Conservation (phyloP, 2,329 filamentous ascomycete genomes). For the Aspergillus quadrilineatus region DNA sequence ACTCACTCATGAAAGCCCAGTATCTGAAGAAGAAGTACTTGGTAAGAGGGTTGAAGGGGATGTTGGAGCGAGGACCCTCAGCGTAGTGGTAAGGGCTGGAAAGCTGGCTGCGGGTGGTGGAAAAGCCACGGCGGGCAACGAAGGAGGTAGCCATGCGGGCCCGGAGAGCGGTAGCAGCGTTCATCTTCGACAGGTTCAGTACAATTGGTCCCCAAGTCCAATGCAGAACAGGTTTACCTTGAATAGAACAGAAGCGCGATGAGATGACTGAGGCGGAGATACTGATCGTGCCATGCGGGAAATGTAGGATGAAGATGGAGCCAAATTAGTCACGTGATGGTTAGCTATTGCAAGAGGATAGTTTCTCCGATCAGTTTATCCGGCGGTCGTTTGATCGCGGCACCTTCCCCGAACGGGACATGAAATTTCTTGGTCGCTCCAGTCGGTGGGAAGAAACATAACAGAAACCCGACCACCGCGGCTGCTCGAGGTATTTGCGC, state of each 20-base stretch:
- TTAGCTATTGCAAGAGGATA: constrained; percentile 8
- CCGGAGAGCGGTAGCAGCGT: constrained; percentile 66
- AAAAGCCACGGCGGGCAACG: constrained; percentile 89
- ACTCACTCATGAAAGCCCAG: constrained; percentile 74
- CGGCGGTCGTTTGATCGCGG: constrained; percentile 18
- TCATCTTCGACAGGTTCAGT: constrained; percentile 66
- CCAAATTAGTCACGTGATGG: constrained; percentile 17
- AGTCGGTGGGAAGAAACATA: constrained; percentile 19
- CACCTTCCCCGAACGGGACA: constrained; percentile 28
- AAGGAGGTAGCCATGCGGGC: constrained; percentile 62
- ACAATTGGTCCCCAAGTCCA: constrained; percentile 24
- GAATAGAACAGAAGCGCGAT: constrained; percentile 26
- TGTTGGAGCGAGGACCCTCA: constrained; percentile 89
- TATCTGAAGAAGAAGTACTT: constrained; percentile 80
- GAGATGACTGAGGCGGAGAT: constrained; percentile 17
- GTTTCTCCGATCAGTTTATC: constrained; percentile 22
- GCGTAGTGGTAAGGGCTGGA: constrained; percentile 96
- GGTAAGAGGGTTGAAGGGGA: constrained; percentile 95
- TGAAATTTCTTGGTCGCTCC: constrained; percentile 34
- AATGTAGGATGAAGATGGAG: constrained; percentile 23
- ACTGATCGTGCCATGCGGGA: constrained; percentile 19
- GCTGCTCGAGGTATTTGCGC: constrained; percentile 15
- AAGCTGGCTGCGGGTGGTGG: constrained; percentile 80
- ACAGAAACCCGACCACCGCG: constrained; percentile 16
- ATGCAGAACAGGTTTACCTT: constrained; percentile 31